Conservation (phyloP, 2,329 filamentous ascomycete species). For the Elsinoe batatas region DNA sequence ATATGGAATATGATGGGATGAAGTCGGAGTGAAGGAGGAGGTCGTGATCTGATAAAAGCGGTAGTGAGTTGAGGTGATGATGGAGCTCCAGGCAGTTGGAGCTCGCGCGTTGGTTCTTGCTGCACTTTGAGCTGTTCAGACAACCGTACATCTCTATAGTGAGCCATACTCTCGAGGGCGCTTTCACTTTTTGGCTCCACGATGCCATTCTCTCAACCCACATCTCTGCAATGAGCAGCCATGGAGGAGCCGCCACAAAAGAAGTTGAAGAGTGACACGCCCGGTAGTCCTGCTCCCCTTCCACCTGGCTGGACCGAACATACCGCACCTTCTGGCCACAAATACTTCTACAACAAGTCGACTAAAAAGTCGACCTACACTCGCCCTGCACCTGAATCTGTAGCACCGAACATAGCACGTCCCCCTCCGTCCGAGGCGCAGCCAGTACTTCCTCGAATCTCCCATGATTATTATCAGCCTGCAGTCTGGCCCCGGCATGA, state of each 20-base stretch:
- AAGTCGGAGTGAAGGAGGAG: neutral
- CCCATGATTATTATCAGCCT: too few relatives aligned
- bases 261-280: constrained; percentile 74
- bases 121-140: constrained; percentile 7
- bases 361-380: constrained; percentile 84
- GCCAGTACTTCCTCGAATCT: neutral
- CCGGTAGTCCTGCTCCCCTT: constrained; percentile 50
- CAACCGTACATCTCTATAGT: constrained; percentile 5
- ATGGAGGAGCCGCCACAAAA: constrained; percentile 16
- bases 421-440: constrained; percentile 4
- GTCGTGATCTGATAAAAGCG: neutral
- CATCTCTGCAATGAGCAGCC: neutral
- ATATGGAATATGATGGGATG: neutral
- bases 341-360: constrained; percentile 75
- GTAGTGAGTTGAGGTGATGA: neutral
- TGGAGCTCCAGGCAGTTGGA: constrained; percentile 14
- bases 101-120: constrained; percentile 10
- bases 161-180: neutral
- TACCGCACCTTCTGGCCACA: constrained; percentile 71
- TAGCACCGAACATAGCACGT: constrained; percentile 16
- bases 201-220: neutral
- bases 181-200: neutral
- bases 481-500: too few relatives aligned
- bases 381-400: constrained; percentile 43
- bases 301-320: constrained; percentile 87